Evolutionary conservation across 306 rosid genomes (phyloP).

Genomic region (Canavalia ensiformis): DNA sequence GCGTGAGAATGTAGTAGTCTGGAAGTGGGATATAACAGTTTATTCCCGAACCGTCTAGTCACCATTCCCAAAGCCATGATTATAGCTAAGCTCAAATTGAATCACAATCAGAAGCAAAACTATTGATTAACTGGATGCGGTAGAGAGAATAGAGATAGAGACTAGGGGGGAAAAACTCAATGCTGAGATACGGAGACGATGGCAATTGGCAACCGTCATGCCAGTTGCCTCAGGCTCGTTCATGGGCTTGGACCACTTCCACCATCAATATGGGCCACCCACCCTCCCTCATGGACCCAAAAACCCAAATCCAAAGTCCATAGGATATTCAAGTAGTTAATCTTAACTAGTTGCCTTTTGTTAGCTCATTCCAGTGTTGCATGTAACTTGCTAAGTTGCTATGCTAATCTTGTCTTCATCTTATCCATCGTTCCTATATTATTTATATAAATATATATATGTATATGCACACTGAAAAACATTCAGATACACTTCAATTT

Average conservation of each 20-base stretch:
- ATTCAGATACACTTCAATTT: no score
- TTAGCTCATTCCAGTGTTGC: neutral
- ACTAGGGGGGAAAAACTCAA: no score
- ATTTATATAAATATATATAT: neutral
- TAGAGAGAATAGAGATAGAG: no score
- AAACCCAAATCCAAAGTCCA: no score
- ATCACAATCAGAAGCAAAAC: neutral
- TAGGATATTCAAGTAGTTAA: no score
- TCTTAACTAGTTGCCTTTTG: no score
- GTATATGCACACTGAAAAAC: neutral
- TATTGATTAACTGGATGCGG: neutral
- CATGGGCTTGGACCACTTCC: no score
- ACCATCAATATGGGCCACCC: no score
- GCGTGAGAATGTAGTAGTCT: constrained; percentile 83
- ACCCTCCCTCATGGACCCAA: no score
- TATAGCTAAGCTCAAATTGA: neutral
- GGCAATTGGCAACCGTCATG: no score
- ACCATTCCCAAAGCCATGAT: constrained; percentile 71
- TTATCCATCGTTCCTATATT: neutral
- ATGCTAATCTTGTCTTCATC: neutral
- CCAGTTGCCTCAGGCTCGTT: no score
- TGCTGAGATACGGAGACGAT: no score
- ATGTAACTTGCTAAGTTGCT: neutral
- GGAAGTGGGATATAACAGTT: constrained; percentile 63
- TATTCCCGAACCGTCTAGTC: constrained; percentile 63